Conservation (phyloP, 2,329 filamentous ascomycete species). For the Davidsoniella eucalypti region DNA sequence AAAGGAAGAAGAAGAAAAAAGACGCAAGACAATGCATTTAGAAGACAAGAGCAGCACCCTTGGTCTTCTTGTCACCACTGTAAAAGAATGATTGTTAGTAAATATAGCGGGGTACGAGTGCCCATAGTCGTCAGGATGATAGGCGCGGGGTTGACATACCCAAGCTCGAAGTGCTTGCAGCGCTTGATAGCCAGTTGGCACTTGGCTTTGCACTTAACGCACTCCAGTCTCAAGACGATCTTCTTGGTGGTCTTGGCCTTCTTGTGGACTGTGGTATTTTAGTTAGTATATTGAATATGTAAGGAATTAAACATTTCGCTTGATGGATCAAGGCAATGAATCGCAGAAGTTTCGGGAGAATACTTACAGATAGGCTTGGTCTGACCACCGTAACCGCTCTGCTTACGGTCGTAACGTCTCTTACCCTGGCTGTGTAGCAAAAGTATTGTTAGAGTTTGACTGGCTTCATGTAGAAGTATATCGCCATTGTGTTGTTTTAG, state of each 20-base stretch:
- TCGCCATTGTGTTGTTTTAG: neutral
- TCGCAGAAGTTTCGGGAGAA: neutral
- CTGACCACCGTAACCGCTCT: conserved; percentile 99
- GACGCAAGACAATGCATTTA: conserved; percentile 44
- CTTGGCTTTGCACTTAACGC: conserved; percentile 96
- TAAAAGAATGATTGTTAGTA: conserved; percentile 25
- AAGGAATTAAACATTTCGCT: too few species aligned
- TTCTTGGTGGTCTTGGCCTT: conserved; percentile 99
- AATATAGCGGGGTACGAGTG: conserved; percentile 3
- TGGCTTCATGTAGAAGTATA: neutral
- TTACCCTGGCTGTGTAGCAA: conserved; percentile 56
- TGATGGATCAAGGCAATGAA: too few species aligned
- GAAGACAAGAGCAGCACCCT: conserved; percentile 99
- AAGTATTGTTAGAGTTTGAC: conserved; percentile 1
- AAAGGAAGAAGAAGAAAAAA: conserved; percentile 28
- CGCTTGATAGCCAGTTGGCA: conserved; percentile 95
- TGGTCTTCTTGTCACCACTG: conserved; percentile 99
- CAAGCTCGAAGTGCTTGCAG: conserved; percentile 99
- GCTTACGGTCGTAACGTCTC: conserved; percentile 98
- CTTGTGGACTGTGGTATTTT: conserved; percentile 59
- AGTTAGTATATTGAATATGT: neutral
- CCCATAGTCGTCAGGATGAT: neutral
- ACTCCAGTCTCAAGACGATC: conserved; percentile 96
- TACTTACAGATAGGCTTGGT: conserved; percentile 75
- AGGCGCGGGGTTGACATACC: conserved; percentile 42